Evolutionary conservation across 2,329 filamentous ascomycete genomes (phyloP), one percentile per base, ranked within the genome.

Genomic region (Phialemoniopsis sp.): DNA sequence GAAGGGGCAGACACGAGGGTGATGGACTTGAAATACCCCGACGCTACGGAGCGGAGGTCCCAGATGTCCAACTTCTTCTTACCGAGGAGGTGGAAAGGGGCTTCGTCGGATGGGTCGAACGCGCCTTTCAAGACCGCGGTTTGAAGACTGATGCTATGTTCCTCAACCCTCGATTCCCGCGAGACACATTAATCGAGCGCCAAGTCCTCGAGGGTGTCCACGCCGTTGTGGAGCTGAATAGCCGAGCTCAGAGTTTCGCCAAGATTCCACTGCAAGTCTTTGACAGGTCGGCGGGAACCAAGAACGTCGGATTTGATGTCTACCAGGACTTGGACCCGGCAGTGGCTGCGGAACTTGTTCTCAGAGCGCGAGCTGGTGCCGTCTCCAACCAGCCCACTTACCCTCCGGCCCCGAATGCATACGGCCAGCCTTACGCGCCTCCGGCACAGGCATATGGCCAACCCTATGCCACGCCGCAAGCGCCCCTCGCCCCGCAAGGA

Each of bases 121-220:
- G 76, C 28, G 76, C 81, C 1, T 94, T 97, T 58, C 73, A 77
- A 42, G 73, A 76, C 28, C 81, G 83, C 39, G 81, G 82, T 3
- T 68, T 97, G 29, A 83, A 78, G 43, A 82, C 84, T 13, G 86
- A 94, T 52, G 82, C 89, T 15, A 82, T 95, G 63, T 85, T 86
- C 49, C 70, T 96, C 34, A 85, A 82, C 40, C 82, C 88, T 21
- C 80, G 86, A 14, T 79, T 94, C 34, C 78, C 86, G 14, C 81
- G 90, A 45, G 79, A 85, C 29, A 78, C 84, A 5, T 82, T 95
- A n/a, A 79, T 96, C 38, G 82, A 88, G 49, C 77, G 87, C 38
- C 89, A 95, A 57, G 87, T 94, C 29, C 68, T 90, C 10, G 90
- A 97, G 60, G 91, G 93, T 14, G 91, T 96, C 2, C 76, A 87